Conservation (phyloP, 805 yeast genomes). For the Saccharomycopsis amapae region DNA sequence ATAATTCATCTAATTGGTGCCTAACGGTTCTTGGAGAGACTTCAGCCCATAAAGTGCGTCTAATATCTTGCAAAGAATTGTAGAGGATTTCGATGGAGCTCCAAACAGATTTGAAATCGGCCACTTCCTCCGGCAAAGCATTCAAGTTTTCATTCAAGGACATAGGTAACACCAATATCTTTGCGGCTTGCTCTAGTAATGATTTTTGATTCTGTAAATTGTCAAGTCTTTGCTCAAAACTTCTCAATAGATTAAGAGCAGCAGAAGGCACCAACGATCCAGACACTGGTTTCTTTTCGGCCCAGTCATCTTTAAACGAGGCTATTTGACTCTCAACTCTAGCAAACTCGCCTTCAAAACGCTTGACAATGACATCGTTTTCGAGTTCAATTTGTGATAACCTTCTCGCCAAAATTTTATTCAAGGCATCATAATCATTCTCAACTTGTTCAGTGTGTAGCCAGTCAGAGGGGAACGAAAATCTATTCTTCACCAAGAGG, state of each 20-base stretch:
- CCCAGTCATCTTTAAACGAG: constrained; percentile 41
- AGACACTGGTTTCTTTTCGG: constrained; percentile 38
- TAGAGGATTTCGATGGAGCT: constrained; percentile 45
- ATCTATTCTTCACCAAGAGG: constrained; percentile 37
- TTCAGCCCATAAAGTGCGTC: constrained; percentile 41
- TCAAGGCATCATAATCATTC: constrained; percentile 37
- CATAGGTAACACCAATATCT: constrained; percentile 31
- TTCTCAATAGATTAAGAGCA: constrained; percentile 37
- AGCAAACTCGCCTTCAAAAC: constrained; percentile 34
- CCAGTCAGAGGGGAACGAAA: constrained; percentile 47
- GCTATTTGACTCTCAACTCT: constrained; percentile 31
- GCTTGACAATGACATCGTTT: constrained; percentile 35
- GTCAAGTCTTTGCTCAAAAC: constrained; percentile 26
- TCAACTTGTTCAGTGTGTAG: constrained; percentile 57
- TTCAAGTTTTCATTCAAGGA: constrained; percentile 27
- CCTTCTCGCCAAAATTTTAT: constrained; percentile 33
- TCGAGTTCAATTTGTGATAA: constrained; percentile 35
- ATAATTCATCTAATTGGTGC: constrained; percentile 42
- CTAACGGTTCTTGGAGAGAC: constrained; percentile 40
- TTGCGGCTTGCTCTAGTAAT: constrained; percentile 30
- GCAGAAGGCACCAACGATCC: constrained; percentile 34
- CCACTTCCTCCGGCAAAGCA: constrained; percentile 40
- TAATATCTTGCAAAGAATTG: constrained; percentile 38
- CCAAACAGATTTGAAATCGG: constrained; percentile 60
- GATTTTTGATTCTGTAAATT: constrained; percentile 18